Percentiles rank a stretch among this genome's conserved stretches.
Evolutionary conservation across 2,329 filamentous ascomycete genomes (phyloP).

Genomic region (Myriosclerotinia scirpicola): DNA sequence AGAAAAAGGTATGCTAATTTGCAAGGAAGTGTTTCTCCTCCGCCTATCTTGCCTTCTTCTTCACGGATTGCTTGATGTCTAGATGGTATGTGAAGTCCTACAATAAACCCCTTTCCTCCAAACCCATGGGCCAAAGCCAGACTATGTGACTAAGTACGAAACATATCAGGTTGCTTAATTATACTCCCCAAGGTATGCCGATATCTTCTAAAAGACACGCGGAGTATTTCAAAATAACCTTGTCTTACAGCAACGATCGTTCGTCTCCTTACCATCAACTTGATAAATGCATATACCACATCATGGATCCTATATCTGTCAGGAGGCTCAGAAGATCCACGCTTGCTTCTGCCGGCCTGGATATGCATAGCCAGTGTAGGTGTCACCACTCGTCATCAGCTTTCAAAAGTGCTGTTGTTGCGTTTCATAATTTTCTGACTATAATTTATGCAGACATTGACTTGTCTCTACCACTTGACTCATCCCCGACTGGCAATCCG

Average conservation of each 20-base stretch:
- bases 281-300: slow-evolving; percentile 72
- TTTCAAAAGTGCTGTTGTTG: slow-evolving; percentile 7
- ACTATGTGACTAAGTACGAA: slow-evolving; percentile 12
- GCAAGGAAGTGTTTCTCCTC: slow-evolving; percentile 65
- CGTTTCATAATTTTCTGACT: slow-evolving; percentile 11
- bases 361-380: slow-evolving; percentile 72
- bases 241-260: slow-evolving; percentile 65
- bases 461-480: slow-evolving; percentile 72
- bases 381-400: slow-evolving; percentile 17
- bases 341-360: slow-evolving; percentile 74
- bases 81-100: slow-evolving; percentile 58
- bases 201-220: neutral
- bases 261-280: slow-evolving; percentile 72
- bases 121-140: neutral
- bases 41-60: slow-evolving; percentile 78
- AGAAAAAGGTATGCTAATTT: slow-evolving; percentile 5
- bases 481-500: slow-evolving; percentile 78
- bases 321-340: slow-evolving; percentile 68
- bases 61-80: slow-evolving; percentile 82
- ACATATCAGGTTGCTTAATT: slow-evolving; percentile 69
- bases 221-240: neutral
- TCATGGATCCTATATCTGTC: slow-evolving; percentile 69
- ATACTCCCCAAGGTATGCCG: slow-evolving; percentile 62
- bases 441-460: slow-evolving; percentile 57
- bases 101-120: neutral